A percentile compares a stretch with the other conserved stretches of the same genome.
phyloP scores from a whole-genome alignment of 306 rosid genomes.

The Astragalus glycyphyllos region DNA sequence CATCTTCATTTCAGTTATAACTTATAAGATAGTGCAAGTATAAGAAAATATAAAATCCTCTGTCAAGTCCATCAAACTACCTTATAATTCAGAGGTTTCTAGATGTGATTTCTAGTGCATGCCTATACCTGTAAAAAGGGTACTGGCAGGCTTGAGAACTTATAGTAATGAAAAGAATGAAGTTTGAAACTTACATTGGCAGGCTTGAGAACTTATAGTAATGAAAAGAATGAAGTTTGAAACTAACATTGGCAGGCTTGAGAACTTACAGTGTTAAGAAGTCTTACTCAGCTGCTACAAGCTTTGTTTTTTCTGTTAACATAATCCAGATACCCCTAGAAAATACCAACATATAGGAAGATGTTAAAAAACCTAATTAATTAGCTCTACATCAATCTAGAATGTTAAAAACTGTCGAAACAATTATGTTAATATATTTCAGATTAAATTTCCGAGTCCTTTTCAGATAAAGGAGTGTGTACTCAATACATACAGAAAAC shows the following conservation, averaged over 20 bases:
- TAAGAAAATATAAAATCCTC: conserved; percentile 12
- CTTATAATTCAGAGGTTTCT: conserved; percentile 31
- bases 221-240: conserved; percentile 33
- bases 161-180: conserved; percentile 30
- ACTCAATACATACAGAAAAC: conserved; percentile 1
- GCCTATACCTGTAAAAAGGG: conserved; percentile 35
- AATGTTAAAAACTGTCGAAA: conserved; percentile 4
- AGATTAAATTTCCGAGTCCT: conserved; percentile 30
- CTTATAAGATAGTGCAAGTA: conserved; percentile 1
- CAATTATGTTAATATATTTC: neutral
- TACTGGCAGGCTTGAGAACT: conserved; percentile 41
- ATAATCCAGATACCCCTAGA: conserved; percentile 84
- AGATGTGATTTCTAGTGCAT: conserved; percentile 35
- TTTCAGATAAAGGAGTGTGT: conserved; percentile 2
- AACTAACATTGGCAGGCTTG: conserved; percentile 39
- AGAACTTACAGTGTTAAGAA: conserved; percentile 36
- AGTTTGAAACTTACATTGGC: conserved; percentile 38
- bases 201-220: conserved; percentile 40
- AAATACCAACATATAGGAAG: conserved; percentile 28
- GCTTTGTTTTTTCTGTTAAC: conserved; percentile 61
- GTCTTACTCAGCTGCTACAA: conserved; percentile 36
- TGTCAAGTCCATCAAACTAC: conserved; percentile 30
- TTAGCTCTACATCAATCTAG: conserved; percentile 7
- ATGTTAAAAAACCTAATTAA: neutral
- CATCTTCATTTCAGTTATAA: conserved; percentile 22